Evolutionary conservation across 140 eudicot species (phyloP).

Genomic region (Bidens hawaiensis): DNA sequence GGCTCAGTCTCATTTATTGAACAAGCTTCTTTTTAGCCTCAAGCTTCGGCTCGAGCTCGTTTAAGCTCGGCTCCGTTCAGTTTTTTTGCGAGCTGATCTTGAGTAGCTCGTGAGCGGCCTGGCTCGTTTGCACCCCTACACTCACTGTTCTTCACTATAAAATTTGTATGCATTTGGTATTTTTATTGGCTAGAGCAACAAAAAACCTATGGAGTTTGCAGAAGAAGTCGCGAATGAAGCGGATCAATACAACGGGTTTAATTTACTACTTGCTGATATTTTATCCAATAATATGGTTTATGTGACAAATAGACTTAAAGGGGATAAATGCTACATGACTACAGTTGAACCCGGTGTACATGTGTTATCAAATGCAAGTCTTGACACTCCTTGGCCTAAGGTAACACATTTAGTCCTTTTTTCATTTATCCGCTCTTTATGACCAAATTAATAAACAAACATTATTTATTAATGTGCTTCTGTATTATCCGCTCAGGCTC

Average conservation of each 20-base stretch:
- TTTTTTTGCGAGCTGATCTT: too few species aligned
- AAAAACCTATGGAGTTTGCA: slow-evolving; percentile 56
- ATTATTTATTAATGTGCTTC: background rate
- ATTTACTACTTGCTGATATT: slow-evolving; percentile 71
- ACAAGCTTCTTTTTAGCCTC: too few species aligned
- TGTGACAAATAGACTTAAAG: slow-evolving; percentile 68
- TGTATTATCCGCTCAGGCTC: slow-evolving; percentile 43
- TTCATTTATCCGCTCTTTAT: background rate
- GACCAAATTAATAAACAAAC: background rate
- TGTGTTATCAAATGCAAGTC: slow-evolving; percentile 66
- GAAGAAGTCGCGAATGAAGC: slow-evolving; percentile 59
- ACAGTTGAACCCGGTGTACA: slow-evolving; percentile 75
- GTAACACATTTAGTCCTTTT: slow-evolving; percentile 23
- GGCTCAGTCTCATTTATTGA: too few species aligned
- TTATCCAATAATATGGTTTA: slow-evolving; percentile 70
- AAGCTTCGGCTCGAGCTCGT: too few species aligned
- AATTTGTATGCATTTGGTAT: background rate
- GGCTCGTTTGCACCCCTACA: too few species aligned
- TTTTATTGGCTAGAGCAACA: slow-evolving; percentile 43
- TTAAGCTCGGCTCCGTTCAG: too few species aligned
- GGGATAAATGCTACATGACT: slow-evolving; percentile 17
- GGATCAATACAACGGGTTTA: slow-evolving; percentile 63
- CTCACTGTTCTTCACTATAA: too few species aligned
- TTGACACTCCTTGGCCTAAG: slow-evolving; percentile 74
- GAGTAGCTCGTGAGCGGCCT: too few species aligned